Conservation (phyloP, 257 asterid species). For the Phtheirospermum japonicum region DNA sequence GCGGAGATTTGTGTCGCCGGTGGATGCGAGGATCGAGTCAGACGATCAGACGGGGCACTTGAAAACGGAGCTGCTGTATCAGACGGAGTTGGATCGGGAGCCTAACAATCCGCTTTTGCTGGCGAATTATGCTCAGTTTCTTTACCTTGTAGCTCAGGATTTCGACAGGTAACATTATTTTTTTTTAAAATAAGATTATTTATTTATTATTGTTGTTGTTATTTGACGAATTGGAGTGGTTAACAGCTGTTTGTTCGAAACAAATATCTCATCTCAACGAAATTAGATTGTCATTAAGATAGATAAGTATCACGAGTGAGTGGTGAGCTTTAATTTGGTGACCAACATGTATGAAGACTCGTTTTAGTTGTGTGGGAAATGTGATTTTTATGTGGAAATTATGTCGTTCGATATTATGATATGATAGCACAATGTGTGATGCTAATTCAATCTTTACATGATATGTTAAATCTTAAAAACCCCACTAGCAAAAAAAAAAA, state of each 20-base stretch:
- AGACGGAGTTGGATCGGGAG: slow-evolving; percentile 50
- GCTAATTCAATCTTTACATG: slow-evolving; percentile 22
- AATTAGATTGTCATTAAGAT: slow-evolving; percentile 13
- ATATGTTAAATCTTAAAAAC: background rate
- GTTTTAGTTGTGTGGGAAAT: slow-evolving; percentile 11
- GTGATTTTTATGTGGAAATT: slow-evolving; percentile 27
- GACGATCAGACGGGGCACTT: slow-evolving; percentile 47
- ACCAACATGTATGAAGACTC: background rate
- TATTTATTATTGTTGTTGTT: slow-evolving; percentile 25
- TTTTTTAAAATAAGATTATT: background rate
- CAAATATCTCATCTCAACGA: background rate
- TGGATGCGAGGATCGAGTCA: slow-evolving; percentile 55
- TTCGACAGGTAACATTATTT: slow-evolving; percentile 65
- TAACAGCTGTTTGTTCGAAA: slow-evolving; percentile 20
- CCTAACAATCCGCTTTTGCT: slow-evolving; percentile 77
- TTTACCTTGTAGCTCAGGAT: slow-evolving; percentile 66
- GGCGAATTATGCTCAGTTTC: slow-evolving; percentile 90
- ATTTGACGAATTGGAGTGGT: slow-evolving; percentile 15
- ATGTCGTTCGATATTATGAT: slow-evolving; percentile 31
- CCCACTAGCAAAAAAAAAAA: slow-evolving; percentile 31
- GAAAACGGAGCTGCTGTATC: slow-evolving; percentile 63
- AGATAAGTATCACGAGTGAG: background rate
- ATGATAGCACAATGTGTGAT: slow-evolving; percentile 55
- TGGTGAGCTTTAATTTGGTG: slow-evolving; percentile 11
- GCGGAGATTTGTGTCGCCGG: slow-evolving; percentile 59